phyloP scores from a whole-genome alignment of 129 eudicot genomes.

The Arctium lappa region DNA sequence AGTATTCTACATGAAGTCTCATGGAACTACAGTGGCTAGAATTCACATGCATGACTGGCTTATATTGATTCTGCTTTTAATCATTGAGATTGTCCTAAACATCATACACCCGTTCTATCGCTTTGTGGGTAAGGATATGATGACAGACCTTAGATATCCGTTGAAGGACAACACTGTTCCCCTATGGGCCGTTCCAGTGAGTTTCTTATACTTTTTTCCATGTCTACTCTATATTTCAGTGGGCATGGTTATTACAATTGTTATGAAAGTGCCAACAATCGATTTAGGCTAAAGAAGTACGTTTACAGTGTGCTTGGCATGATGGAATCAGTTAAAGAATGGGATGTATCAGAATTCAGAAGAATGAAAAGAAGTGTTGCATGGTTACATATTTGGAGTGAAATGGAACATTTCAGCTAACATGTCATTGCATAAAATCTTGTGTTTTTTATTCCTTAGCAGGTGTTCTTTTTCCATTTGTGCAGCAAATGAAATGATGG shows the following conservation, averaged over 20 bases:
- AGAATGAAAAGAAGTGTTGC: not conserved
- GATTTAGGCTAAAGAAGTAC: not conserved
- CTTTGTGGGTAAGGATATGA: constrained; percentile 71
- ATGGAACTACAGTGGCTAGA: constrained; percentile 62
- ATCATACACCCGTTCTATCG: constrained; percentile 71
- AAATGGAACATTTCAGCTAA: too few relatives aligned
- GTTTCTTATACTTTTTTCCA: constrained; percentile 23
- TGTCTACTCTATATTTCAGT: not conserved
- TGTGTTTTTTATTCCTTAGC: not conserved
- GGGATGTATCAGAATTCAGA: not conserved
- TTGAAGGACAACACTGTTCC: constrained; percentile 78
- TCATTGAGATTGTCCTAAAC: constrained; percentile 52
- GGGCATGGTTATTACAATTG: not conserved
- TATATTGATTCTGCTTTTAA: constrained; percentile 53
- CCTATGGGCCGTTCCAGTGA: constrained; percentile 86
- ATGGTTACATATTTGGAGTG: not conserved
- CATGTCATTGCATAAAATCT: not conserved
- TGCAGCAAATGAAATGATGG: not conserved
- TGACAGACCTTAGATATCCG: constrained; percentile 73
- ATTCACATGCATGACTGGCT: constrained; percentile 74
- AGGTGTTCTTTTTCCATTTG: not conserved
- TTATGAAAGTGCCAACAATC: not conserved
- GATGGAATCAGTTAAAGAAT: not conserved
- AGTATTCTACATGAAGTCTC: constrained; percentile 46
- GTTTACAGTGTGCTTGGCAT: not conserved